Conservation (phyloP, 768 basidiomycete species). For the Tephrocybe sp. region DNA sequence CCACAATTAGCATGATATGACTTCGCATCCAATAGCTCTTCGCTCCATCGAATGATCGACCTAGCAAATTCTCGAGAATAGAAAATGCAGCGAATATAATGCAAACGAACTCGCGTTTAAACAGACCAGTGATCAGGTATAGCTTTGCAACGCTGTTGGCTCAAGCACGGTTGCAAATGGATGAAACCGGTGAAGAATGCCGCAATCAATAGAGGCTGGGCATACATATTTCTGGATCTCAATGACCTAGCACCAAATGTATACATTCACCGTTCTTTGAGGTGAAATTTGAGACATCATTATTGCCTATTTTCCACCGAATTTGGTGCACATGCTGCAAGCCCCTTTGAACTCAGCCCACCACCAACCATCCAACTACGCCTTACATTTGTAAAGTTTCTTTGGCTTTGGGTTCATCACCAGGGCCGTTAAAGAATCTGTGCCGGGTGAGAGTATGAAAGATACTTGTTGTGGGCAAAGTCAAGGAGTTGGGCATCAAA, state of each 20-base stretch:
- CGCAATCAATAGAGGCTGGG: constrained; percentile 28
- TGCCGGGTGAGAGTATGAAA: constrained; percentile 20
- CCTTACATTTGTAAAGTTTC: constrained; percentile 14
- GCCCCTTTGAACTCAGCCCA: constrained; percentile 16
- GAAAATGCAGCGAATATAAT: constrained; percentile 55
- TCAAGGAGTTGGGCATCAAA: constrained; percentile 18
- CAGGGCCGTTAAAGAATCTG: constrained; percentile 14
- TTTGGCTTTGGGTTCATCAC: constrained; percentile 15
- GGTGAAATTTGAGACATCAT: background rate
- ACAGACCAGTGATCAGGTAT: constrained; percentile 27
- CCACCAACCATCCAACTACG: constrained; percentile 12
- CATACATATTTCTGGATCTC: no score
- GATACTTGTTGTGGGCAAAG: constrained; percentile 20
- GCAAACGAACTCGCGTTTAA: constrained; percentile 46
- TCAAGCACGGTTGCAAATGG: constrained; percentile 24
- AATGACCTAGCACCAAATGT: no score
- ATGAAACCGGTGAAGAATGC: constrained; percentile 26
- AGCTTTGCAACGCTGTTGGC: constrained; percentile 27
- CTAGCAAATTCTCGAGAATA: constrained; percentile 55
- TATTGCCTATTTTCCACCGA: constrained; percentile 2
- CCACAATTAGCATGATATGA: constrained; percentile 3
- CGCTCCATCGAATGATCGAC: constrained; percentile 45
- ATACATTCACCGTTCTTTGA: no score
- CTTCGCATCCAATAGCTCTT: constrained; percentile 50
- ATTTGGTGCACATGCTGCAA: constrained; percentile 15